Base-by-base conservation (phyloP, 2,329 filamentous ascomycete species). In the Microcera coccophila region DNA sequence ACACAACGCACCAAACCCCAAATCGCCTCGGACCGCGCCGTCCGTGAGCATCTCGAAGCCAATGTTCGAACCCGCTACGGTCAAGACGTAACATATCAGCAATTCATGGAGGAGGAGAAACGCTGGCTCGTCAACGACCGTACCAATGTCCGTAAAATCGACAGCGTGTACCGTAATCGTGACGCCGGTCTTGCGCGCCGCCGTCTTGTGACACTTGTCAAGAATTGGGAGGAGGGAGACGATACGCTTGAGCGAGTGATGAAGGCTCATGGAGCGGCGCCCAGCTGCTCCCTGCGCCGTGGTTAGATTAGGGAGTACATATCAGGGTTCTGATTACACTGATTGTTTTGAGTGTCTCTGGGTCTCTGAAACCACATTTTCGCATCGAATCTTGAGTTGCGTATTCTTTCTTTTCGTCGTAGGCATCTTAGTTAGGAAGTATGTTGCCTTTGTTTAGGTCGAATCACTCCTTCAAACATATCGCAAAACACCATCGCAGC, bases 131-230 rank as follows among this genome's bases (percentile, higher is more conserved):
- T 65, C 32, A 70, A 59, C 42, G 65, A 72, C 49, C 60, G 57
- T 21, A 42, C 44, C 5, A 67, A 69, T 41, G 66, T 72, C 15
- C 58, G 68, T 31, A 65, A 69, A 44, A 69, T 71, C 36, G 68
- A 71, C 47, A 69, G 66, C 14, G 67, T 70, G 26, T 72, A 71
- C 42, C 64, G 68, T 11, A 71, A 70, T 39, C 59, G 65, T 9
- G 67, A 72, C 42, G 63, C 63, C 10, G 64, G 63, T 4, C 49
- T 62, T 37, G 64, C 64, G 5, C 57, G 66, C n/a, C 55, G 64
- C 1, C 59, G 61, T 14, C 44, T 65, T 26, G 47, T 65, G 55
- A 61, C 55, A 21, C 52, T 70, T 43, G 55, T 64, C 16, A 70
- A 69, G 41, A 54, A 62, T 29, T 71, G 68, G 68, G 60, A 68